Evolutionary conservation across 768 basidiomycete species (phyloP), one percentile per base, ranked within the genome.

Genomic region (Glaciozyma martinii): DNA sequence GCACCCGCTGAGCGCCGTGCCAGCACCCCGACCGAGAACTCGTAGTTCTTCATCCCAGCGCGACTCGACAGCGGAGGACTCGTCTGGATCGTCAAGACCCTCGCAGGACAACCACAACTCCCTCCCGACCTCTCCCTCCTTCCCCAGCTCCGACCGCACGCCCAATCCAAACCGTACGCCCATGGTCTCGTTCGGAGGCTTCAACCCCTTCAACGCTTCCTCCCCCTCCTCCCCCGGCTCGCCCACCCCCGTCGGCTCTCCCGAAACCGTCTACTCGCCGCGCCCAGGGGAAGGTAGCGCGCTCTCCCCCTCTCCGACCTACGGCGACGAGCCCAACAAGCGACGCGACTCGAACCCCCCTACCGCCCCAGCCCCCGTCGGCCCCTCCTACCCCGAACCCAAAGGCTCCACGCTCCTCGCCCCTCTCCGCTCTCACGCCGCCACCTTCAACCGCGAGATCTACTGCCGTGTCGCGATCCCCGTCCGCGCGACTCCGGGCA

Each of bases 381-480:
- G 10, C 29, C 18, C 19, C 6, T 30, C 53, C 42, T 59, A 62
- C 12, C 42, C 62, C 44, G 68, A 70, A 49, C 65, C 68, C 30
- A 66, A 63, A 19, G 68, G 68, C 15, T n/a, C 55, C 33, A 70
- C 65, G 3, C 30, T 27, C 5, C 58, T 63, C 30, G 42, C 63
- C n/a, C 62, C 59, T 0, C 62, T 70, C 16, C 68, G 62, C 5
- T 27, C 55, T 7, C 68, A 70, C 62, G 64, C 65, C 3, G 65
- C 62, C 10, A 63, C 59, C 5, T 70, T 70, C 56, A 49, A 56
- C 18, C 61, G 65, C 44, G 65, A 63, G 18, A 64, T 70, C 50
- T 53, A 55, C 9, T 70, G 68, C 60, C 68, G 65, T 13, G 68
- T 70, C 27, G 37, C 52, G 12, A 59, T 70, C 23, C 43, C 68